Evolutionary conservation across 352 stramenopile genomes (phyloP).

Genomic region (Globisporangium solare): DNA sequence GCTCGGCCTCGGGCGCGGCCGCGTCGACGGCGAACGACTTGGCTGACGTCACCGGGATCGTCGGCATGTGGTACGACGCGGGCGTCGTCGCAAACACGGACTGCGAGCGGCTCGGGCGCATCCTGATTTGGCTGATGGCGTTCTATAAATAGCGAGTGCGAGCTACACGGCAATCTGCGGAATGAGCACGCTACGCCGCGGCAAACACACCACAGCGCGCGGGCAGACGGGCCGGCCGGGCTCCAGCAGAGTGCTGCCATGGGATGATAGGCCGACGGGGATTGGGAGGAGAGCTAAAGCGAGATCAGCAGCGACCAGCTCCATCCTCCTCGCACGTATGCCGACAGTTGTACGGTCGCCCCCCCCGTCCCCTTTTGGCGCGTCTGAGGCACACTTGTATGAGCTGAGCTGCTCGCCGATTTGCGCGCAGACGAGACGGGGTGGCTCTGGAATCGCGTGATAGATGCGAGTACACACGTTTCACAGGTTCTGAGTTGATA

Average conservation of each 20-base stretch:
- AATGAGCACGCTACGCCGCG: not conserved
- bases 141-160: not conserved
- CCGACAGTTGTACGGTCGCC: not conserved
- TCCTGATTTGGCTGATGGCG: not conserved
- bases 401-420: not conserved
- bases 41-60: constrained; percentile 7
- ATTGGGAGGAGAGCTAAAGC: not conserved
- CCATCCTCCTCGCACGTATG: not conserved
- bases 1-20: not conserved
- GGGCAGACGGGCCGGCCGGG: not conserved
- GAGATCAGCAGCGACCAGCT: not conserved
- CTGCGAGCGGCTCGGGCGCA: constrained; percentile 6
- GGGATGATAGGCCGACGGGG: not conserved
- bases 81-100: constrained; percentile 4
- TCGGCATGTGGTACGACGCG: constrained; percentile 10
- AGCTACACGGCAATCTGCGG: not conserved
- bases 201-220: not conserved
- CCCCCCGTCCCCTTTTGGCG: not conserved
- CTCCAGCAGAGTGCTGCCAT: not conserved
- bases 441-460: not conserved
- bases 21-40: not conserved
- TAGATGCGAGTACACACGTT: not conserved
- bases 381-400: no score
- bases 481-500: not conserved
- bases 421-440: not conserved